phyloP scores from a whole-genome alignment of 2,329 filamentous ascomycete genomes.

The Penicillium sp. region DNA sequence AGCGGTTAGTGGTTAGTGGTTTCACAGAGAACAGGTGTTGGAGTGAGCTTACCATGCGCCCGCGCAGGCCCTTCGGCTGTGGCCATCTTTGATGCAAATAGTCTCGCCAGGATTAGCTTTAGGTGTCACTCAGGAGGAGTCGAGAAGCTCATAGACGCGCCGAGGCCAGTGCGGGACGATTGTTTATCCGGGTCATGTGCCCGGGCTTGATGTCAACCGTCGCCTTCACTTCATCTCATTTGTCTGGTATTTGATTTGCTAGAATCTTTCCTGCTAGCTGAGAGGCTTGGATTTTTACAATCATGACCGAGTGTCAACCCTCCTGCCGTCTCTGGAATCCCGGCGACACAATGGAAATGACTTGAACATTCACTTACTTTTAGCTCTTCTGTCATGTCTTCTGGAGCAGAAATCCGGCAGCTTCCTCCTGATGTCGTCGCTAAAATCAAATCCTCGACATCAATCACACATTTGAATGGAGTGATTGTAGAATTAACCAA shows the following conservation, averaged over 20 bases:
- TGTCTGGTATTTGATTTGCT: neutral
- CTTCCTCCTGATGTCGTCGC: conserved; percentile 67
- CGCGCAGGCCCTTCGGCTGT: conserved; percentile 36
- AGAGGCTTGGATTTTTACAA: conserved; percentile 1
- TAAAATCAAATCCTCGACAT: conserved; percentile 80
- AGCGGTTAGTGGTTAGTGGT: conserved; percentile 12
- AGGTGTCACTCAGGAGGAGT: conserved; percentile 6
- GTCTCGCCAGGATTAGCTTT: conserved; percentile 1
- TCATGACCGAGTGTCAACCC: conserved; percentile 6
- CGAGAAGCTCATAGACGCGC: conserved; percentile 4
- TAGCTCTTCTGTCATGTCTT: conserved; percentile 23
- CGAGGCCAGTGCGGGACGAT: conserved; percentile 18
- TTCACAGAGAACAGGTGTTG: conserved; percentile 5
- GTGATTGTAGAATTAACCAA: conserved; percentile 69
- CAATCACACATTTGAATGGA: conserved; percentile 67
- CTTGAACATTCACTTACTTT: conserved; percentile 3
- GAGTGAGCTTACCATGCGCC: conserved; percentile 42
- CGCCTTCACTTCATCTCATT: neutral
- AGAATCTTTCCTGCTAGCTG: too few species aligned
- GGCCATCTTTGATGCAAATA: conserved; percentile 25
- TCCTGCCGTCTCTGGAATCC: conserved; percentile 2
- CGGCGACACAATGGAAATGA: conserved; percentile 6
- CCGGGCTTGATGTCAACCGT: conserved; percentile 13
- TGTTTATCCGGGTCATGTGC: conserved; percentile 29
- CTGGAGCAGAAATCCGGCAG: conserved; percentile 52